These are phyloP conservation scores for Posidonia oceanica DNA, from an alignment of 116 monocot species.

Conservation along the genomic window DNA sequence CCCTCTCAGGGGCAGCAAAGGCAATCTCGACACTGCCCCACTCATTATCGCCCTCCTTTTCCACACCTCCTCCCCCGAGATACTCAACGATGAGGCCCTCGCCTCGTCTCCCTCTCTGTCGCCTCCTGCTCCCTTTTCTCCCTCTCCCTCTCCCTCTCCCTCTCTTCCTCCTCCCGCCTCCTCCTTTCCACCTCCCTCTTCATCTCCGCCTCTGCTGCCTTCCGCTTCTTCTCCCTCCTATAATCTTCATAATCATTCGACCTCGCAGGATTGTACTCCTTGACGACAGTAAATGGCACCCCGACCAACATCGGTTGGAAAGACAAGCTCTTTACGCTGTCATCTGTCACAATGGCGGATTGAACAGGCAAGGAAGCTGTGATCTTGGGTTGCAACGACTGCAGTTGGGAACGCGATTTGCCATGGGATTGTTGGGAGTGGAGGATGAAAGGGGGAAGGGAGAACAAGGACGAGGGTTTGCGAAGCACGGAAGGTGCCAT, in stretches of 20 bases:
- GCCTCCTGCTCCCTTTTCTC: no score
- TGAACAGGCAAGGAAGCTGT: constrained; percentile 1
- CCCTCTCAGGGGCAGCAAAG: no score
- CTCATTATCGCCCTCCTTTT: constrained; percentile 80
- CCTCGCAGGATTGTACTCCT: constrained; percentile 89
- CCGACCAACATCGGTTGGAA: constrained; percentile 76
- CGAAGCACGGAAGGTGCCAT: constrained; percentile 85
- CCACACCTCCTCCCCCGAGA: constrained; percentile 96
- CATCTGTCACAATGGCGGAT: constrained; percentile 14
- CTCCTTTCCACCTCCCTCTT: constrained; percentile 76
- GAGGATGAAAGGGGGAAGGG: no score
- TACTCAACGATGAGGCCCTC: constrained; percentile 45
- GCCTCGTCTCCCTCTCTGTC: constrained; percentile 37
- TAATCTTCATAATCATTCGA: constrained; percentile 96
- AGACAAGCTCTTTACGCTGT: constrained; percentile 18
- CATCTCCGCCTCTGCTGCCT: constrained; percentile 57
- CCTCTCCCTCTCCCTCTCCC: constrained; percentile 35
- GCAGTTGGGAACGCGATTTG: constrained; percentile 28
- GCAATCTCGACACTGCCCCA: no score
- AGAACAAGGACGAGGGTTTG: constrained; percentile 35
- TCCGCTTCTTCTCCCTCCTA: no score
- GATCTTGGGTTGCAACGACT: no score
- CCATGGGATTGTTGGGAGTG: no score
- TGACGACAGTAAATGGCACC: constrained; percentile 55
- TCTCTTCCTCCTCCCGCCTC: no score